Evolutionary conservation across 2,329 filamentous ascomycete genomes (phyloP), one percentile per base, ranked within the genome.

Genomic region (Calonectria pseudoreteaudii): DNA sequence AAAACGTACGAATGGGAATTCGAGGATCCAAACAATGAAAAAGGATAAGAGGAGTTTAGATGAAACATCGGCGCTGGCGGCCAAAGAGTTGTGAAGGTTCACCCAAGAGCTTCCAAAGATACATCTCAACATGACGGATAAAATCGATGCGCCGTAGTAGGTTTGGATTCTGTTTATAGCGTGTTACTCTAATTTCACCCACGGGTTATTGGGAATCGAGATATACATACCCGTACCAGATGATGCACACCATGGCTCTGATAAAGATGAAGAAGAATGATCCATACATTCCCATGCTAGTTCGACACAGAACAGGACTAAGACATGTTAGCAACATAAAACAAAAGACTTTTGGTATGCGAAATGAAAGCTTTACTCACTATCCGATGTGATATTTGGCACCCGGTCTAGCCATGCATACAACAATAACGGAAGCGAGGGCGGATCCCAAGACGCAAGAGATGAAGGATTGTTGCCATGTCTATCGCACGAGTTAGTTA

Each of bases 101-200:
- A 77, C 76, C 80, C 82, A 86, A 0, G 77, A 74, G 36, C 79
- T 72, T 4, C 83, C 84, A 66, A 85, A 85, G 34, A 85, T 81
- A 71, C 81, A 82, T 9, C 82, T 80, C 38, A 83, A 78, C 66
- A 76, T 70, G 52, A 78, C 76, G 3, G 68, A 76, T 4, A 76
- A 53, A 34, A 77, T 72, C 0, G 64, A 67, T 3, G 71, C 77
- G 2, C 72, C 77, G 18, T 75, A 77, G 30, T 66, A 66, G 14
- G 56, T 62, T 41, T 62, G 56, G 26, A 62, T 62, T 41, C 56
- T 62, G 16, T 41, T 18, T 23, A 41, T 6, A 2, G 16, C 16
- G 4, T 13, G 56, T 41, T 41, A 41, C 0, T 11, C 8, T 41
- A 6, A 10, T 0, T 23, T 26, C 9, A 3, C 7, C 14, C 14